Conservation (phyloP, 1,139 yeast species). For the Pichia sp. region DNA sequence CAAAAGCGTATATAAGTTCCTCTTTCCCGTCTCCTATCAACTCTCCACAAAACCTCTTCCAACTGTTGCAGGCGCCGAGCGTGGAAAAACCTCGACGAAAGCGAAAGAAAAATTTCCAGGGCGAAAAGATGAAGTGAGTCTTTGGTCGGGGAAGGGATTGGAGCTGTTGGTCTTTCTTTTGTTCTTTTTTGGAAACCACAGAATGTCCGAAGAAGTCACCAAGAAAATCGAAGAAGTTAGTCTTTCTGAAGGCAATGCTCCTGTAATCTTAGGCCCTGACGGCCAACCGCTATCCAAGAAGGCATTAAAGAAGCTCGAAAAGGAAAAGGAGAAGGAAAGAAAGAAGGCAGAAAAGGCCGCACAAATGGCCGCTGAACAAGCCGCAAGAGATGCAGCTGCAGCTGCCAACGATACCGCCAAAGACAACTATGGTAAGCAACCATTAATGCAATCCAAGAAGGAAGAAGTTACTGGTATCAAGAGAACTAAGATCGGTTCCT, state of each 20-base stretch:
- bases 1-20: no score
- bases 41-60: no score
- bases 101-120: no score
- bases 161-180: no score
- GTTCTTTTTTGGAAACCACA: neutral
- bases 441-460: slow-evolving; percentile 65
- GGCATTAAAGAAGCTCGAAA: slow-evolving; percentile 89
- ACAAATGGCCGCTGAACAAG: slow-evolving; percentile 77
- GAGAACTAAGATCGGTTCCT: slow-evolving; percentile 49
- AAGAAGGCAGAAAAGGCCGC: slow-evolving; percentile 93
- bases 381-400: slow-evolving; percentile 73
- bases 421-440: slow-evolving; percentile 82
- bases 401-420: slow-evolving; percentile 80
- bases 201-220: slow-evolving; percentile 22
- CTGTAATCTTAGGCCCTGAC: slow-evolving; percentile 37
- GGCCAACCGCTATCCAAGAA: slow-evolving; percentile 94
- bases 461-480: slow-evolving; percentile 44
- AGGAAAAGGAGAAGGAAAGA: slow-evolving; percentile 85
- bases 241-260: neutral
- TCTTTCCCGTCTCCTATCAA: no score
- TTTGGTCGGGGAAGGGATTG: no score
- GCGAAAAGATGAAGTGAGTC: no score
- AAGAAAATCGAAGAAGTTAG: slow-evolving; percentile 20
- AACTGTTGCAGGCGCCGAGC: no score
- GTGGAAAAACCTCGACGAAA: no score